These are phyloP conservation scores for Limonium bicolor DNA, from an alignment of 148 eudicot species.

Conservation along the genomic window DNA sequence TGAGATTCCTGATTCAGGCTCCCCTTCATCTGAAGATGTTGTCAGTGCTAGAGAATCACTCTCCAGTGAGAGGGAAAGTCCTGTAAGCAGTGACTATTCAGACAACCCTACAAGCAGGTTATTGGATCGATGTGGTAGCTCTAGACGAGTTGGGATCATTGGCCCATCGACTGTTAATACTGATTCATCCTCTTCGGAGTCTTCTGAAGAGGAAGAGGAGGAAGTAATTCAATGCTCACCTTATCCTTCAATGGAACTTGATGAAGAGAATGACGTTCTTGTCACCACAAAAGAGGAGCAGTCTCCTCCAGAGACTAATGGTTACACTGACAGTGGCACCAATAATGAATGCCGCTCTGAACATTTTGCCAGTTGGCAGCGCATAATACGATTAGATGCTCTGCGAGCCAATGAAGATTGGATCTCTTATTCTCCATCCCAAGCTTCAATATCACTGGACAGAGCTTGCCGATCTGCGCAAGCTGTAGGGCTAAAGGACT, in stretches of 20 bases:
- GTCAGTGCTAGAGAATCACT: conserved; percentile 11
- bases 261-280: not conserved
- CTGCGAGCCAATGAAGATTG: conserved; percentile 24
- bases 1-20: conserved; percentile 19
- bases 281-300: conserved; percentile 4
- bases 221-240: conserved; percentile 10
- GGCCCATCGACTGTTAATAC: conserved; percentile 14
- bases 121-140: conserved; percentile 14
- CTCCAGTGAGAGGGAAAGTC: conserved; percentile 12
- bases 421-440: conserved; percentile 20
- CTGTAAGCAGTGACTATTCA: conserved; percentile 8
- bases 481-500: conserved; percentile 21
- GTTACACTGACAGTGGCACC: not conserved
- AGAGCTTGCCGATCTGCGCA: conserved; percentile 19
- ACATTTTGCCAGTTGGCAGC: conserved; percentile 26
- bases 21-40: conserved; percentile 20
- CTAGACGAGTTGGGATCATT: conserved; percentile 16
- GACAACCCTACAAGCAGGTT: conserved; percentile 11
- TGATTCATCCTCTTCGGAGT: conserved; percentile 18
- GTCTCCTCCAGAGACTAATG: conserved; percentile 5
- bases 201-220: conserved; percentile 20
- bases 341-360: conserved; percentile 7
- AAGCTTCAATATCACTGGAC: conserved; percentile 15
- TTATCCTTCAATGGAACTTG: conserved; percentile 7
- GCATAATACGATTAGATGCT: conserved; percentile 32